phyloP scores from a whole-genome alignment of 2,329 filamentous ascomycete species.

The Fusarium veterinarium region DNA sequence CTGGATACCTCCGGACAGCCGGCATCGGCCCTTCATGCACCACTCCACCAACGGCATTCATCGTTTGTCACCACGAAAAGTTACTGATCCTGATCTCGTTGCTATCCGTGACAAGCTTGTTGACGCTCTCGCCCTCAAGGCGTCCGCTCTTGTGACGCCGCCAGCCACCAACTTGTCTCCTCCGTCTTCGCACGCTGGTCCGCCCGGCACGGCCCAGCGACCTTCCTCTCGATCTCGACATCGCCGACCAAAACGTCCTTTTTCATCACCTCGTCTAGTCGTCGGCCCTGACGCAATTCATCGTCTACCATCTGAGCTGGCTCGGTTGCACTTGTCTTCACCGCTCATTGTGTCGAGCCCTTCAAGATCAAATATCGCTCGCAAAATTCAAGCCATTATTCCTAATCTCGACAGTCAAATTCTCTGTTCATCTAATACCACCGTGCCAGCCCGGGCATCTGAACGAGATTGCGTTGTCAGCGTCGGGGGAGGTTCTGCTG shows the following conservation, averaged over 20 bases:
- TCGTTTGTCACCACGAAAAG: constrained; percentile 20
- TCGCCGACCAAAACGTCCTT: background rate
- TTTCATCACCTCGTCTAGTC: constrained; percentile 49
- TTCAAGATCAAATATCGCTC: constrained; percentile 51
- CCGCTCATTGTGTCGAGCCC: constrained; percentile 55
- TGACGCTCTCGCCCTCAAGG: constrained; percentile 28
- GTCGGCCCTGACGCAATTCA: constrained; percentile 50
- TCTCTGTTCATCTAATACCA: constrained; percentile 49
- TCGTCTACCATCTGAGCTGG: constrained; percentile 50
- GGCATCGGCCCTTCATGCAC: constrained; percentile 31
- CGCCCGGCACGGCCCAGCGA: constrained; percentile 2
- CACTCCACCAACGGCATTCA: constrained; percentile 11
- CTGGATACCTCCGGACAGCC: constrained; percentile 1
- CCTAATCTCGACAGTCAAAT: constrained; percentile 49
- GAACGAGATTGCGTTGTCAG: constrained; percentile 68
- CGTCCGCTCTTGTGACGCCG: constrained; percentile 30
- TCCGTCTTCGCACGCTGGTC: constrained; percentile 9
- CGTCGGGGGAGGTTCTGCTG: constrained; percentile 72
- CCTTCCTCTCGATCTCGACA: constrained; percentile 4
- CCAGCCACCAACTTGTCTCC: constrained; percentile 33
- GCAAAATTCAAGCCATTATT: constrained; percentile 49
- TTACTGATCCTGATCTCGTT: constrained; percentile 32
- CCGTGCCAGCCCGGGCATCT: constrained; percentile 35
- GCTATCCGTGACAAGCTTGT: constrained; percentile 23
- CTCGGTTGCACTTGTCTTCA: constrained; percentile 45